Base-by-base conservation (phyloP, 495 filamentous ascomycete species). In the Aspergillus cavernicola region DNA sequence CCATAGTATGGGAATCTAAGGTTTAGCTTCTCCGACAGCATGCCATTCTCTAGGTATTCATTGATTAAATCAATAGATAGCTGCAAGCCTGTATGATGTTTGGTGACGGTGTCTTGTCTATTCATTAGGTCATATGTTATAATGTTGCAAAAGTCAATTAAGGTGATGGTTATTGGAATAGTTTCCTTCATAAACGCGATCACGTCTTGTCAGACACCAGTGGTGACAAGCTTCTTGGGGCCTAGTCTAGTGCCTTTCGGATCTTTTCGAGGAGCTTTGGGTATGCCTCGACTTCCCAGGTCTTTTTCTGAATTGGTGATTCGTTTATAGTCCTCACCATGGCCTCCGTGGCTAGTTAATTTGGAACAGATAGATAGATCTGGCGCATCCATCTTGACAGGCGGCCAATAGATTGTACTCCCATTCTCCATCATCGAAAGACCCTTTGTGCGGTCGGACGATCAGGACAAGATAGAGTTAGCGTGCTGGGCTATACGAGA, bases 121-220 rank as follows among this genome's bases (percentile, higher is more conserved):
- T 89, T 90, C 80, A 87, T 86, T 32, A 91, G 64, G 54, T 91
- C 87, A 67, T 91, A 91, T 16, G 80, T 81, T 86, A 91, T 91
- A 44, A 90, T 77, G 61, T 89, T 91, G 62, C 89, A 71, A 66
- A 87, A 86, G 64, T 90, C 85, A 11, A 90, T 69, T 0, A 81
- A 78, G 31, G 71, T n/a, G n/a, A 74, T 81, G 62, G 90, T 87
- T 28, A 66, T 57, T 1, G 86, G 85, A 0, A 85, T 72, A 2
- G 78, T 84, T 22, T 79, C 64, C 8, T 70, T 57, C 4, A 80
- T 88, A 60, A 85, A 91, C 31, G 85, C 86, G 13, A 91, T 72
- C 83, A 91, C 86, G 56, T 91, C 86, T 35, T 76, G 67, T 32
- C 67, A 64, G 13, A n/a, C n/a, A n/a, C n/a, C n/a, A n/a, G 86